phyloP scores from a whole-genome alignment of 805 yeast genomes.

The Kodamaea laetipori region DNA sequence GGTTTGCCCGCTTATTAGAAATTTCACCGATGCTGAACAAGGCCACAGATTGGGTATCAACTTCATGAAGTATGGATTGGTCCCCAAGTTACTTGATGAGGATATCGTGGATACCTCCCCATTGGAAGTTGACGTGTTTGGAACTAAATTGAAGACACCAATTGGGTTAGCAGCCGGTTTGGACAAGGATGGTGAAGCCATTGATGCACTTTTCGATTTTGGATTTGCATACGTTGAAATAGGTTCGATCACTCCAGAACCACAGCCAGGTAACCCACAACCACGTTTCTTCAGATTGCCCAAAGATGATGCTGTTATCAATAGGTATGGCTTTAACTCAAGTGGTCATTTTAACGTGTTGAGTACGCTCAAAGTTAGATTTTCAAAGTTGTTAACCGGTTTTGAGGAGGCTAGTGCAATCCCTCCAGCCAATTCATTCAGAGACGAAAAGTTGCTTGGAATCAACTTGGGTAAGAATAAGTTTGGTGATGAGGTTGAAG shows the following conservation, averaged over 20 bases:
- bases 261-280: slow-evolving; percentile 93
- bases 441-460: slow-evolving; percentile 67
- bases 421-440: slow-evolving; percentile 51
- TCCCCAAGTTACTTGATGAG: slow-evolving; percentile 62
- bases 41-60: slow-evolving; percentile 80
- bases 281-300: slow-evolving; percentile 90
- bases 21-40: slow-evolving; percentile 75
- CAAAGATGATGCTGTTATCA: slow-evolving; percentile 86
- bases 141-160: slow-evolving; percentile 69
- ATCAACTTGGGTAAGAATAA: slow-evolving; percentile 92
- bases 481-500: slow-evolving; percentile 84
- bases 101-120: slow-evolving; percentile 42
- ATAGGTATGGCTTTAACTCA: slow-evolving; percentile 94
- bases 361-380: slow-evolving; percentile 65
- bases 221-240: slow-evolving; percentile 92
- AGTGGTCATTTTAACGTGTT: slow-evolving; percentile 79
- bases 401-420: slow-evolving; percentile 22
- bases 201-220: slow-evolving; percentile 71
- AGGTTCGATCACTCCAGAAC: slow-evolving; percentile 89
- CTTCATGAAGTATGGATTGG: slow-evolving; percentile 65
- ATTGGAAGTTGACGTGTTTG: slow-evolving; percentile 65
- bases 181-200: slow-evolving; percentile 90
- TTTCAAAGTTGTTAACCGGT: slow-evolving; percentile 41
- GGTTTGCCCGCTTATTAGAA: slow-evolving; percentile 73
- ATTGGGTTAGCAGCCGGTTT: slow-evolving; percentile 95